These are phyloP conservation scores for Fusarium sambucinum DNA, from an alignment of 2,329 filamentous ascomycete genomes.

Conservation along the genomic window DNA sequence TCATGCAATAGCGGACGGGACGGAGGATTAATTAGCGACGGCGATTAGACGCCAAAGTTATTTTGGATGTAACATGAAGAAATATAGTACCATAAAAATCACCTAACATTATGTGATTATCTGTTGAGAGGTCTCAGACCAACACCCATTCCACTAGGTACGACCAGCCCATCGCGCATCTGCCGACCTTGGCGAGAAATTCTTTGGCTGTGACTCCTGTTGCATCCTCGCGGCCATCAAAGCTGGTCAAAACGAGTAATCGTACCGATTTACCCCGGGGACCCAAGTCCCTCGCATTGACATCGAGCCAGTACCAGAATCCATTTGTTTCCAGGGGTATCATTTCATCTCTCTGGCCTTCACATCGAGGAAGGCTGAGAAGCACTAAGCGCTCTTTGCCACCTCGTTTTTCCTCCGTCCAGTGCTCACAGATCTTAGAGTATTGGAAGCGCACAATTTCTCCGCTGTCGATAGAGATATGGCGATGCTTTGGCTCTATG, in stretches of 20 bases:
- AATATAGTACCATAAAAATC: conserved; percentile 8
- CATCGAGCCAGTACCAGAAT: conserved; percentile 84
- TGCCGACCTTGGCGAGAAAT: conserved; percentile 59
- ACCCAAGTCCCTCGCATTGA: conserved; percentile 74
- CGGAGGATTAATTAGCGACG: conserved; percentile 14
- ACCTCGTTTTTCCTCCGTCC: conserved; percentile 78
- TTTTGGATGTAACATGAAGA: conserved; percentile 5
- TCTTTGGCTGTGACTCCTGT: conserved; percentile 63
- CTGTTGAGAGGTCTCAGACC: conserved; percentile 49
- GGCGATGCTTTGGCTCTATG: conserved; percentile 65
- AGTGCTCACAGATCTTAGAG: conserved; percentile 83
- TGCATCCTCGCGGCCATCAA: conserved; percentile 62
- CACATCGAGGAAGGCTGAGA: conserved; percentile 72
- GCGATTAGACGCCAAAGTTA: conserved; percentile 13
- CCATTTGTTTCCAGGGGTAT: conserved; percentile 82
- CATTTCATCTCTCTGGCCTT: conserved; percentile 75
- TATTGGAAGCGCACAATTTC: conserved; percentile 82
- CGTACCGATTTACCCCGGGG: conserved; percentile 75
- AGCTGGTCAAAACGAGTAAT: conserved; percentile 69
- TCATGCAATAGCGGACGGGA: conserved; percentile 25
- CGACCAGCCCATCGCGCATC: conserved; percentile 60
- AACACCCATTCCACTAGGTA: conserved; percentile 64
- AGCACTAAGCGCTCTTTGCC: conserved; percentile 77
- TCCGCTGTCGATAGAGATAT: conserved; percentile 70
- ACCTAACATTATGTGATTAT: conserved; percentile 24